Evolutionary conservation across 2,329 filamentous ascomycete species (phyloP).

Genomic region (Phaeosphaeriaceae sp.): DNA sequence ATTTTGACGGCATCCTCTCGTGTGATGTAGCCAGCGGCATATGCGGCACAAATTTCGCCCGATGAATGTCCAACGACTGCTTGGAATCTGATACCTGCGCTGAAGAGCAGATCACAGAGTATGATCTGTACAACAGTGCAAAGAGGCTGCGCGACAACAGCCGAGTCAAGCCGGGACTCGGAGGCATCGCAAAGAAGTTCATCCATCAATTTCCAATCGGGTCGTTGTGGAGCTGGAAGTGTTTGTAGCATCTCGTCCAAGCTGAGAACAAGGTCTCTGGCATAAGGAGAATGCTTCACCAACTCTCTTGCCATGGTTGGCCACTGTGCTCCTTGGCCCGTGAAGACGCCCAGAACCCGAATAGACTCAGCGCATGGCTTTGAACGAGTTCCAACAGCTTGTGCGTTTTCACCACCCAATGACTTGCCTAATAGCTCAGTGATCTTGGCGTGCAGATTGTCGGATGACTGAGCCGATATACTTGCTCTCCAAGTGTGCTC

Average conservation of each 20-base stretch:
- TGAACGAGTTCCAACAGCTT: too few relatives aligned
- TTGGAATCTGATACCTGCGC: constrained; percentile 31
- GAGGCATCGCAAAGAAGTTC: constrained; percentile 11
- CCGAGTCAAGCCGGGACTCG: constrained; percentile 13
- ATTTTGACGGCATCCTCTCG: constrained; percentile 20
- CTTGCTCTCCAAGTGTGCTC: too few relatives aligned
- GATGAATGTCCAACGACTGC: constrained; percentile 52
- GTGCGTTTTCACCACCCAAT: too few relatives aligned
- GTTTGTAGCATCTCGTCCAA: too few relatives aligned
- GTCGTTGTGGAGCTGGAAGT: too few relatives aligned
- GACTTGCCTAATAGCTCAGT: too few relatives aligned
- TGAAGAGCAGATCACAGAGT: constrained; percentile 36
- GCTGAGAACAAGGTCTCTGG: too few relatives aligned
- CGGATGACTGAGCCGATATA: too few relatives aligned
- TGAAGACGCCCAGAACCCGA: constrained; percentile 10
- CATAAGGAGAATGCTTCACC: too few relatives aligned
- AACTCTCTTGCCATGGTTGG: constrained; percentile 22
- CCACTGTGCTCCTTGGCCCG: constrained; percentile 33
- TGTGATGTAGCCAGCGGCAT: constrained; percentile 36
- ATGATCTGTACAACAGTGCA: constrained; percentile 49
- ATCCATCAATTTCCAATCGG: too few relatives aligned
- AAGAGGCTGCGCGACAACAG: constrained; percentile 39
- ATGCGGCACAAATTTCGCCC: constrained; percentile 51
- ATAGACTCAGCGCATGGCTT: too few relatives aligned
- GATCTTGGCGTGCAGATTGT: too few relatives aligned